Evolutionary conservation across 2,329 filamentous ascomycete species (phyloP), one percentile per base, ranked within the genome.

Genomic region (Ramichloridium luteum): DNA sequence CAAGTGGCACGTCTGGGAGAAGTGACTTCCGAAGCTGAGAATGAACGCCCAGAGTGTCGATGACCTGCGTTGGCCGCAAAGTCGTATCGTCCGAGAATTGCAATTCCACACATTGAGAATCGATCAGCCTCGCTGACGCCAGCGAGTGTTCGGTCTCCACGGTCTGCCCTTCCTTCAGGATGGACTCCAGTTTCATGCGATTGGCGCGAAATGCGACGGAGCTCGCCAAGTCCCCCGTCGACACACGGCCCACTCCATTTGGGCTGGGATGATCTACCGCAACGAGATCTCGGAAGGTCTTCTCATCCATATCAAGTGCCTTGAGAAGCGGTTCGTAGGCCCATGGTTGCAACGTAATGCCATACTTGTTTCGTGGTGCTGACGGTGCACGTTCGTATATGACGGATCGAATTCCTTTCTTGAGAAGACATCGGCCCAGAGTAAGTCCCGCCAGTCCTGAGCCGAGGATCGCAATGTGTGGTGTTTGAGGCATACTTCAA

Each of bases 361-460:
- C 56, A 37, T 62, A 62, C 12, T 41, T 48, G 38, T 58, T 45
- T 25, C 53, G 41, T 3, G 39, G 35, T 3, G 46, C 42, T 3
- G 40, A 23, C 1, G 44, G 36, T 15, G 43, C 47, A 32, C 49
- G 49, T 27, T 62, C 58, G 34, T 54, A 58, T 6, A 62, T 26
- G n/a, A 49, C 37, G 5, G 40, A 37, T 12, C 35, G 38, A 20
- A 61, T 56, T 8, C 50, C 51, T 13, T 44, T 48, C 6, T 49
- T 38, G 6, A 44, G 46, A 4, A 63, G 49, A 35, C 46, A 52
- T 26, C 50, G 51, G 5, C 46, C 52, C 2, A 67, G 49, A 0
- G 56, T 55, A 8, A 66, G 51, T 4, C 62, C 64, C 9, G 57
- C 54, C 11, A 66, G 49, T 4, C 64, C 64, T 10, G 61, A 62